Evolutionary conservation across 495 filamentous ascomycete species (phyloP), one percentile per base, ranked within the genome.

Genomic region (Platismatia glauca): DNA sequence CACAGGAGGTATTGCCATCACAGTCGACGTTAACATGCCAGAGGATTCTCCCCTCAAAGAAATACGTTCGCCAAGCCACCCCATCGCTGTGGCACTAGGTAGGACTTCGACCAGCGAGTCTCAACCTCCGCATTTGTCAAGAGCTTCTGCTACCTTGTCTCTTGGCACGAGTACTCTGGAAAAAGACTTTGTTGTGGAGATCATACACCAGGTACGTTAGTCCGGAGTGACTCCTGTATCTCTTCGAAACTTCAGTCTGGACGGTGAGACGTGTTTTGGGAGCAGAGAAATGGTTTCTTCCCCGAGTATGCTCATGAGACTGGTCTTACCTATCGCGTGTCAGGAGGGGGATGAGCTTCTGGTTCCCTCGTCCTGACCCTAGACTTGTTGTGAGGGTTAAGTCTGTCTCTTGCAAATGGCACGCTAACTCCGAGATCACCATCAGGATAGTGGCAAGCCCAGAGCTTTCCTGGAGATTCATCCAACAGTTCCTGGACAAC

Each of bases 21-120:
- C 77, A 0, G 79, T 89, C 11, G 82, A 88, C 68, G 77, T 82
- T 22, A 77, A 78, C 24, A 80, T 87, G 77, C 75, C 80, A 9
- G 73, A 78, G 11, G 73, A 76, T 2, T 80, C 75, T 7, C 74
- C 78, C 41, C 82, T 90, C 67, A 77, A 81, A 62, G 76, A 74
- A 44, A 70, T 90, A 29, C 81, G 82, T 63, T 87, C 83, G 0
- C 85, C 86, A 2, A 83, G 78, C n/a, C 88, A 90, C 66, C 83
- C 83, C 6, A 84, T 89, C 58, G 74, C 82, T 1, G 79, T 89
- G 8, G 77, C 77, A 0, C 73, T 89, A 39, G 88, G 86, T 11
- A 81, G 76, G 29, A 78, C 76, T 7, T 85, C 84, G 11, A 68
- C 70, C 4, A 71, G 74, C 5, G 66, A 67, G 6, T 67, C 67